Evolutionary conservation across 768 basidiomycete genomes (phyloP).

Genomic region (Rhodotorula babjevae): DNA sequence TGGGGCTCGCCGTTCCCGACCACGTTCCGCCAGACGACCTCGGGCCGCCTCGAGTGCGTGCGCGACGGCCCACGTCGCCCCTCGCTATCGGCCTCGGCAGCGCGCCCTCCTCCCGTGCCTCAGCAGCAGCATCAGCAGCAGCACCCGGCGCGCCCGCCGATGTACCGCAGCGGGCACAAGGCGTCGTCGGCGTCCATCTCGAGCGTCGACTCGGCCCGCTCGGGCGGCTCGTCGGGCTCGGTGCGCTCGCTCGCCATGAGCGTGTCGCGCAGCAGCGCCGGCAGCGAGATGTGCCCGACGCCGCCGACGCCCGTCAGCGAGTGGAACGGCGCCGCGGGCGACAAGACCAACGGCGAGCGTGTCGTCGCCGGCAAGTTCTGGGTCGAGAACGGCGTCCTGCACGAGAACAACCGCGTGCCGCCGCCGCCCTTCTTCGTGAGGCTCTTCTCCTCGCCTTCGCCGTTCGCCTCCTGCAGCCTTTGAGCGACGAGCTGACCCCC

Average conservation of each 20-base stretch:
- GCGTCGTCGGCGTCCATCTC: slow-evolving; percentile 27
- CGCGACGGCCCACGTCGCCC: not conserved
- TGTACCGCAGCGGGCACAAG: slow-evolving; percentile 8
- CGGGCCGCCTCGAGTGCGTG: slow-evolving; percentile 26
- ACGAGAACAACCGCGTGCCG: slow-evolving; percentile 25
- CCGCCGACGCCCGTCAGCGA: slow-evolving; percentile 25
- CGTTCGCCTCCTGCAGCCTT: too few species aligned
- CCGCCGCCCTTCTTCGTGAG: slow-evolving; percentile 34
- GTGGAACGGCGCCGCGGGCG: not conserved
- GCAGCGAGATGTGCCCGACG: slow-evolving; percentile 17
- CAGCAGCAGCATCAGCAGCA: not conserved
- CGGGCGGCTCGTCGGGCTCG: slow-evolving; percentile 6
- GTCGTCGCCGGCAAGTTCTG: slow-evolving; percentile 15
- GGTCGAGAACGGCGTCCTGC: slow-evolving; percentile 14
- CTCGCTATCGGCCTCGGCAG: not conserved
- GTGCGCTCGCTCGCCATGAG: slow-evolving; percentile 6
- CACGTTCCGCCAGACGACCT: slow-evolving; percentile 22
- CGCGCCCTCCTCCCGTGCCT: not conserved
- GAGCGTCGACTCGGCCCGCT: slow-evolving; percentile 16
- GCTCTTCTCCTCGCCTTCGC: not conserved
- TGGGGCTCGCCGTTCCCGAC: slow-evolving; percentile 21
- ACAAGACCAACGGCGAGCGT: not conserved
- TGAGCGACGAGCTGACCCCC: too few species aligned
- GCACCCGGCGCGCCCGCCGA: not conserved
- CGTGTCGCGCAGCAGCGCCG: slow-evolving; percentile 7